phyloP scores from a whole-genome alignment of 768 basidiomycete species.

The Porpolomopsis calyptriformis region DNA sequence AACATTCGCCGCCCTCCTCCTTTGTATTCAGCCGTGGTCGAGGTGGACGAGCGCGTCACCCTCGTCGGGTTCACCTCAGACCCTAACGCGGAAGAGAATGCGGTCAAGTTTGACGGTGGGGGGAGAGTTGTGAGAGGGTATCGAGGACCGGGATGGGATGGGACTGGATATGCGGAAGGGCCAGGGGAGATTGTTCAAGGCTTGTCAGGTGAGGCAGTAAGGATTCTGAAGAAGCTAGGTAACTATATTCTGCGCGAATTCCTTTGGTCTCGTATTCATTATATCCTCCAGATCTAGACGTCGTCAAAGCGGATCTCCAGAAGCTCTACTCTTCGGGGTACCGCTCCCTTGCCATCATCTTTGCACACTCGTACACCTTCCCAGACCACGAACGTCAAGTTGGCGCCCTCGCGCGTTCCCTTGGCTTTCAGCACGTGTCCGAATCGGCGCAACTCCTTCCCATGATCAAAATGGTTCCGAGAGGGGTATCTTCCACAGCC shows the following conservation, averaged over 20 bases:
- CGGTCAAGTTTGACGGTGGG: slow-evolving; percentile 62
- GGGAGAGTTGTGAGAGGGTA: slow-evolving; percentile 61
- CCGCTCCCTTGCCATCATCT: slow-evolving; percentile 78
- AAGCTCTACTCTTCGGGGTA: slow-evolving; percentile 72
- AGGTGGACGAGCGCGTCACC: slow-evolving; percentile 86
- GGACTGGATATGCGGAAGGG: slow-evolving; percentile 57
- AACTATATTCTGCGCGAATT: slow-evolving; percentile 7
- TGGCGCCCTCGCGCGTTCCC: slow-evolving; percentile 57
- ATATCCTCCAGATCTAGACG: slow-evolving; percentile 34
- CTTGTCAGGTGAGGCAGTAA: slow-evolving; percentile 81
- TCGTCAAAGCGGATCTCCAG: slow-evolving; percentile 51
- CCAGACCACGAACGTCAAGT: slow-evolving; percentile 74
- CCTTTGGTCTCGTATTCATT: background rate
- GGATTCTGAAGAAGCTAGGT: slow-evolving; percentile 71
- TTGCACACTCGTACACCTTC: slow-evolving; percentile 88
- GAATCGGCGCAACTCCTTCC: slow-evolving; percentile 80
- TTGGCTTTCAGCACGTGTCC: slow-evolving; percentile 89
- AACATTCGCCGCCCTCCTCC: slow-evolving; percentile 73
- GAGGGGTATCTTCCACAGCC: slow-evolving; percentile 85
- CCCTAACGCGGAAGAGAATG: slow-evolving; percentile 66
- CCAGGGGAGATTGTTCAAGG: slow-evolving; percentile 75
- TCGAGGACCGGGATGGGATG: slow-evolving; percentile 71
- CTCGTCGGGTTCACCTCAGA: slow-evolving; percentile 90
- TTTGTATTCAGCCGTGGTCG: slow-evolving; percentile 67
- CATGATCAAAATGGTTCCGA: slow-evolving; percentile 93